phyloP scores from a whole-genome alignment of 768 basidiomycete species.

The Amanita phalloides region DNA sequence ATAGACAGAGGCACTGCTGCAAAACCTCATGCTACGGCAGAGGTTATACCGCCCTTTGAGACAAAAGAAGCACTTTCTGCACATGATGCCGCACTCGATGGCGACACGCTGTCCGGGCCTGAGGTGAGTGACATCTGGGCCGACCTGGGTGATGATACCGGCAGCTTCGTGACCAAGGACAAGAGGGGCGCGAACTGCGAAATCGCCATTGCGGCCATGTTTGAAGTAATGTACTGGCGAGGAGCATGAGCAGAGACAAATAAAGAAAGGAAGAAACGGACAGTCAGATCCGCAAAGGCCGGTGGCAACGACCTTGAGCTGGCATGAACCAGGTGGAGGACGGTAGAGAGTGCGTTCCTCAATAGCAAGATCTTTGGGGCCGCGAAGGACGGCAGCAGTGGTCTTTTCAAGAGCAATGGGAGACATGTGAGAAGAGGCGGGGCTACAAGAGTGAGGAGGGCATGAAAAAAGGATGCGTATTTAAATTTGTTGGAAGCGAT shows the following conservation, averaged over 20 bases:
- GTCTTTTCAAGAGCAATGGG: slow-evolving; percentile 42
- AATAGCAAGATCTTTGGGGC: slow-evolving; percentile 70
- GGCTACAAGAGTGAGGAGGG: slow-evolving; percentile 11
- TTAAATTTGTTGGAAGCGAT: slow-evolving; percentile 9
- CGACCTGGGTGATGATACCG: slow-evolving; percentile 80
- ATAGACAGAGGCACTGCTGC: slow-evolving; percentile 80
- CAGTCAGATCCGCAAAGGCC: slow-evolving; percentile 88
- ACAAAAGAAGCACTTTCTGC: slow-evolving; percentile 65
- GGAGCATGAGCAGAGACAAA: neutral
- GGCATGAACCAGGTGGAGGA: slow-evolving; percentile 63
- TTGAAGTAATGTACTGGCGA: slow-evolving; percentile 79
- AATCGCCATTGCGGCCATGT: slow-evolving; percentile 88
- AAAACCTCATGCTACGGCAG: slow-evolving; percentile 85
- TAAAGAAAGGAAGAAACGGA: slow-evolving; percentile 22
- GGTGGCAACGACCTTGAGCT: slow-evolving; percentile 72
- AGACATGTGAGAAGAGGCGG: slow-evolving; percentile 18
- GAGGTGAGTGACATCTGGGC: slow-evolving; percentile 54
- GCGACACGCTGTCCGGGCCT: slow-evolving; percentile 80
- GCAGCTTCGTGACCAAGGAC: slow-evolving; percentile 92
- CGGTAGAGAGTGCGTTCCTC: slow-evolving; percentile 67
- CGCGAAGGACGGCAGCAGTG: slow-evolving; percentile 73
- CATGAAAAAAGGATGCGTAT: slow-evolving; percentile 10
- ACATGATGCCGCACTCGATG: slow-evolving; percentile 89
- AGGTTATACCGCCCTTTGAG: slow-evolving; percentile 81
- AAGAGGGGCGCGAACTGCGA: slow-evolving; percentile 75